Evolutionary conservation across 306 rosid species (phyloP).

Genomic region (Lablab purpureus): DNA sequence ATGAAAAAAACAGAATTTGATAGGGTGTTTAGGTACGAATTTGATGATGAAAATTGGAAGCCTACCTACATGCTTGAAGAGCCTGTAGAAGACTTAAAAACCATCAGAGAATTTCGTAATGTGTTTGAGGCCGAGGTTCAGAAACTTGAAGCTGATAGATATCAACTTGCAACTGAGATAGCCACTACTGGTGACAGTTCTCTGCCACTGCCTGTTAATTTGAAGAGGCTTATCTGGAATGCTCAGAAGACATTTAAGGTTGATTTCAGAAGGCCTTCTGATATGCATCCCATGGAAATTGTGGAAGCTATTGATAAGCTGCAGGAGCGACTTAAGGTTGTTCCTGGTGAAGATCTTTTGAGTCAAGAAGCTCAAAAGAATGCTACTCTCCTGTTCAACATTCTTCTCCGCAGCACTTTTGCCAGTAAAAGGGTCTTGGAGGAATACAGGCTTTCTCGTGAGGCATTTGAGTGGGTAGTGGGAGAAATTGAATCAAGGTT

Average conservation of each 20-base stretch:
- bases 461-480: conserved; percentile 97
- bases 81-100: conserved; percentile 94
- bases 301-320: conserved; percentile 99
- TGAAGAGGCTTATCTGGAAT: conserved; percentile 98
- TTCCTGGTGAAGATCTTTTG: conserved; percentile 91
- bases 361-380: conserved; percentile 98
- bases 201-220: conserved; percentile 93
- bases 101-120: conserved; percentile 91
- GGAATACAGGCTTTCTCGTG: conserved; percentile 97
- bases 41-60: conserved; percentile 95
- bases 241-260: conserved; percentile 96
- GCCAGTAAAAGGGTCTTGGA: conserved; percentile 97
- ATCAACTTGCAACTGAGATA: conserved; percentile 89
- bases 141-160: conserved; percentile 88
- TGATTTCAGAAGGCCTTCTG: conserved; percentile 93
- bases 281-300: conserved; percentile 99
- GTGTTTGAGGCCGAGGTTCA: conserved; percentile 97
- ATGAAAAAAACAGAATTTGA: conserved; percentile 92
- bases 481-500: conserved; percentile 98
- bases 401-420: conserved; percentile 94
- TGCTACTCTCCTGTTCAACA: conserved; percentile 89
- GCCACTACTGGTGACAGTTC: conserved; percentile 87
- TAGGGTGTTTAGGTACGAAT: conserved; percentile 81
- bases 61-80: conserved; percentile 95
- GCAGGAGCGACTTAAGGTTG: conserved; percentile 95